Evolutionary conservation across 306 rosid genomes (phyloP).

Genomic region (Casuarina equisetifolia): DNA sequence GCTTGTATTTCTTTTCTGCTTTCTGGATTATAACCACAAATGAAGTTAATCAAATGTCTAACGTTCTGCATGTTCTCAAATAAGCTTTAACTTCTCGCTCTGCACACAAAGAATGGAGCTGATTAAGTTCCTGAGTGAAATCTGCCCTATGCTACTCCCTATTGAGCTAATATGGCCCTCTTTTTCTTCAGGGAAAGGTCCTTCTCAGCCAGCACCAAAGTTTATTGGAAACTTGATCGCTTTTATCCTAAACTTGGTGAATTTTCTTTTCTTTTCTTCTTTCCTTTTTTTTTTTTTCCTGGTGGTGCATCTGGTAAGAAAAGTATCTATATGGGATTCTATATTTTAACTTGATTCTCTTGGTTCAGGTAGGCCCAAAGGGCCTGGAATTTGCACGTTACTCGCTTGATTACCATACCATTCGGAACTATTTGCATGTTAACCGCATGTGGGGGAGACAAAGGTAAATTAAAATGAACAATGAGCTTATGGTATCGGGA

Average conservation of each 20-base stretch:
- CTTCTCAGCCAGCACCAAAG: conserved; percentile 86
- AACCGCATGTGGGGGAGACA: conserved; percentile 86
- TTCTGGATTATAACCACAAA: neutral
- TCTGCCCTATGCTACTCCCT: neutral
- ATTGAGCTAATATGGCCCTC: conserved; percentile 10
- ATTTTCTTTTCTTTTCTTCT: neutral
- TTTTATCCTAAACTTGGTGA: conserved; percentile 86
- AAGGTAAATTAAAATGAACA: conserved; percentile 49
- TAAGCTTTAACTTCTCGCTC: neutral
- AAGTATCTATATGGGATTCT: neutral
- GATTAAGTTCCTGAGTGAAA: conserved; percentile 8
- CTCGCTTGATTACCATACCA: conserved; percentile 95
- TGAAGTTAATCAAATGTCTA: neutral
- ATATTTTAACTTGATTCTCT: conserved; percentile 24
- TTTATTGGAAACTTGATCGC: conserved; percentile 83
- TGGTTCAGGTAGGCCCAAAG: conserved; percentile 78
- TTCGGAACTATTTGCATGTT: conserved; percentile 75
- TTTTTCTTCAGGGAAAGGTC: conserved; percentile 69
- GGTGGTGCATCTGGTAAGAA: conserved; percentile 1
- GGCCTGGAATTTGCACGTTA: conserved; percentile 95
- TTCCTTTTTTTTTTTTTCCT: neutral
- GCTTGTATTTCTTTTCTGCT: neutral
- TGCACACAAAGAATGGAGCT: conserved; percentile 3
- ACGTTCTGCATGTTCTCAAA: neutral
- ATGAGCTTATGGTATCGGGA: neutral